Conservation (phyloP, 1,284 basidiomycete species). For the Ceratobasidium sp. region DNA sequence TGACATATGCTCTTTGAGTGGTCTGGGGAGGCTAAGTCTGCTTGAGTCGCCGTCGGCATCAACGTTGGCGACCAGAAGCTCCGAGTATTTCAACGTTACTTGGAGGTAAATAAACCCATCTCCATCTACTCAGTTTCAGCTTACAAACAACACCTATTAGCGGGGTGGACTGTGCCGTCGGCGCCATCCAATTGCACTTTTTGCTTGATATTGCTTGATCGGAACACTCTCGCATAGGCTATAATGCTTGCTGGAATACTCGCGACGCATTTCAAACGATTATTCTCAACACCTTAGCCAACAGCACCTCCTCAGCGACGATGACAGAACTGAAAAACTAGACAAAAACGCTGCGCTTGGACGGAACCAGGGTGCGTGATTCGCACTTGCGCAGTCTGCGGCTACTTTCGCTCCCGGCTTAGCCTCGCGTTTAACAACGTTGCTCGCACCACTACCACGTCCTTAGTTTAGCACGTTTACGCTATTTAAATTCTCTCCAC, state of each 20-base stretch:
- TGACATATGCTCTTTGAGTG: no score
- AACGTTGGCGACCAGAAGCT: not conserved
- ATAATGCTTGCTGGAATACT: slow-evolving; percentile 78
- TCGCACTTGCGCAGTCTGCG: not conserved
- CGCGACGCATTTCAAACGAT: slow-evolving; percentile 70
- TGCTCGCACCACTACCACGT: slow-evolving; percentile 15
- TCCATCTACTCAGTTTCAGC: not conserved
- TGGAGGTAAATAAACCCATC: not conserved
- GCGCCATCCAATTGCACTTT: slow-evolving; percentile 49
- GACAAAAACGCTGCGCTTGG: slow-evolving; percentile 33
- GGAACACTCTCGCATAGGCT: slow-evolving; percentile 73
- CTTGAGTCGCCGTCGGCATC: no score
- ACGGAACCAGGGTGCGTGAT: slow-evolving; percentile 19
- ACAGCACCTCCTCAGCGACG: slow-evolving; percentile 18
- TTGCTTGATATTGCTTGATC: slow-evolving; percentile 74
- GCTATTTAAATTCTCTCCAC: slow-evolving; percentile 19
- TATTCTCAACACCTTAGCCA: slow-evolving; percentile 67
- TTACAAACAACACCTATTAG: not conserved
- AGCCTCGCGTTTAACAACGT: not conserved
- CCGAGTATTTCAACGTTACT: no score
- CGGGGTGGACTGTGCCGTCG: slow-evolving; percentile 22
- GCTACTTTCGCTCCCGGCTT: not conserved
- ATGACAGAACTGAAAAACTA: slow-evolving; percentile 1
- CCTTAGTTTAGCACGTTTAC: slow-evolving; percentile 11
- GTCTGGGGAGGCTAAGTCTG: no score